Percentiles rank a stretch among this genome's conserved stretches.
Conservation (phyloP, 148 eudicot species). For the Cornus suecica region DNA sequence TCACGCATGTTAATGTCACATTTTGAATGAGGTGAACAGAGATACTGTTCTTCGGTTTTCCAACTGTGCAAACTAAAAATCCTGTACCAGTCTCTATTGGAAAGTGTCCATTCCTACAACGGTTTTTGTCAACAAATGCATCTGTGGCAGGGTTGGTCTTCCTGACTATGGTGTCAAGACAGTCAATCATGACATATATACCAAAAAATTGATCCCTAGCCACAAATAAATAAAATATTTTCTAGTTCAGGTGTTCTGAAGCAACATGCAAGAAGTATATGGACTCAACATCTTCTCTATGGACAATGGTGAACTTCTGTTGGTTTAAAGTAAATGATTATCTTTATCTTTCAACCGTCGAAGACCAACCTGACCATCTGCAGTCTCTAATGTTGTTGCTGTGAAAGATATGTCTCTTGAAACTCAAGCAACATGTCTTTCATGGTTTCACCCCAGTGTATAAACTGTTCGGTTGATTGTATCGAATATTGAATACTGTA, state of each 20-base stretch:
- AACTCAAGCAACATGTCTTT: not conserved
- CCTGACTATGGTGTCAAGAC: too few species aligned
- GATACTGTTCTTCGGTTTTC: too few species aligned
- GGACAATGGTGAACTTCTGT: not conserved
- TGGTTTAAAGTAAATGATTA: not conserved
- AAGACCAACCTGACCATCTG: not conserved
- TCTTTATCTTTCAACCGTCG: not conserved
- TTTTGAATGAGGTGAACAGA: too few species aligned
- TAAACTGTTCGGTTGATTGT: too few species aligned
- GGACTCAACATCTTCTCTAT: not conserved
- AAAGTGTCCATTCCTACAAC: too few species aligned
- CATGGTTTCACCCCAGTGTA: not conserved
- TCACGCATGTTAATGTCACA: too few species aligned
- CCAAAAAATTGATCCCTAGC: too few species aligned
- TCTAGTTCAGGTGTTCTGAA: not conserved
- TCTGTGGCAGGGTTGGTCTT: too few species aligned
- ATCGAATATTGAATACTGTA: not conserved
- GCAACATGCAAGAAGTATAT: not conserved
- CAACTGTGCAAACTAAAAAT: not conserved
- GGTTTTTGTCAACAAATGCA: too few species aligned
- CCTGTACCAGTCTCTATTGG: too few species aligned
- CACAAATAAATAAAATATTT: too few species aligned
- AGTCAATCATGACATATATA: too few species aligned
- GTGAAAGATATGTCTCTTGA: not conserved
- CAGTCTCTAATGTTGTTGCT: not conserved